Conservation (phyloP, 164 flowering plant species). For the Platanus orientalis region DNA sequence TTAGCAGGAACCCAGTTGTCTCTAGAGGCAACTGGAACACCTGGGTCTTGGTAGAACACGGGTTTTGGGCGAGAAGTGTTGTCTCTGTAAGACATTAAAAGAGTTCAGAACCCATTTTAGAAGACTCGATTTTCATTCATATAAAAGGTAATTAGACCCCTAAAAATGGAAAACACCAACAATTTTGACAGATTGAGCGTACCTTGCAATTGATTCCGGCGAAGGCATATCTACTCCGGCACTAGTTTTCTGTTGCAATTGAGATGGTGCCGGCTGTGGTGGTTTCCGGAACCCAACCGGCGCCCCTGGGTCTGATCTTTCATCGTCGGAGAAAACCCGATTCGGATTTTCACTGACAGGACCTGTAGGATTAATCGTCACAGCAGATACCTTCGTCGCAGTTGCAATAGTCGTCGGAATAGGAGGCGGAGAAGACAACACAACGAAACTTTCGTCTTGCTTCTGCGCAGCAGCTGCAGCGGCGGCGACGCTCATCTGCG, state of each 20-base stretch:
- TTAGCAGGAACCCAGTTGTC: conserved; percentile 33
- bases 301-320: conserved; percentile 71
- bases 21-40: conserved; percentile 33
- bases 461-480: conserved; percentile 22
- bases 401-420: conserved; percentile 20
- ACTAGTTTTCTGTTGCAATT: conserved; percentile 37
- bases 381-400: conserved; percentile 11
- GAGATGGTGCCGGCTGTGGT: conserved; percentile 23
- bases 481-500: conserved; percentile 41
- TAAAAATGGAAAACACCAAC: background rate
- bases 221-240: conserved; percentile 32
- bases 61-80: conserved; percentile 50
- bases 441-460: conserved; percentile 46
- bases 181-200: background rate
- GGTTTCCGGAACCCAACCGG: conserved; percentile 38
- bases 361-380: conserved; percentile 13
- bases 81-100: conserved; percentile 44
- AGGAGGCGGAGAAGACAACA: conserved; percentile 36
- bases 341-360: conserved; percentile 35
- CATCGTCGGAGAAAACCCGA: conserved; percentile 65
- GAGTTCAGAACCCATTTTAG: conserved; percentile 18
- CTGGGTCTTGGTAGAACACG: conserved; percentile 53
- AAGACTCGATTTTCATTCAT: background rate
- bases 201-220: conserved; percentile 45
- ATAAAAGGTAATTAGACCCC: background rate